Conservation (phyloP, 495 filamentous ascomycete genomes). For the Aspergillus coremiiformis region DNA sequence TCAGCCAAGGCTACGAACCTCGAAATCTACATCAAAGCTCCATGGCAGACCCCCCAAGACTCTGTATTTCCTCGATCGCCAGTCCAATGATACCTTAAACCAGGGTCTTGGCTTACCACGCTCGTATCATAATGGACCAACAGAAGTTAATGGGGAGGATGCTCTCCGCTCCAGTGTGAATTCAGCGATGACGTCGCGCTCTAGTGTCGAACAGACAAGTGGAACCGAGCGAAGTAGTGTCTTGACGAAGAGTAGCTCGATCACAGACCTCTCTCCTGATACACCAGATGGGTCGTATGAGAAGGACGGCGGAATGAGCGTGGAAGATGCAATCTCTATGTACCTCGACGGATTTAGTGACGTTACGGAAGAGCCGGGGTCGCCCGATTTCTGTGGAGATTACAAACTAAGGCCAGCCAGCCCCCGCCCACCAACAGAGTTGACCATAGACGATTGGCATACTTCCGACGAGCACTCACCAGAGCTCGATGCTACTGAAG, state of each 20-base stretch:
- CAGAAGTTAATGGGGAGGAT: constrained; percentile 36
- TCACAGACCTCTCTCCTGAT: constrained; percentile 56
- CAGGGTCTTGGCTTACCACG: constrained; percentile 29
- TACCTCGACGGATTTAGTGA: constrained; percentile 78
- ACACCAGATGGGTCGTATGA: constrained; percentile 46
- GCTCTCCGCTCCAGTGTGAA: constrained; percentile 64
- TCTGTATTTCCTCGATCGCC: constrained; percentile 24
- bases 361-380: constrained; percentile 37
- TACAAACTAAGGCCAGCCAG: constrained; percentile 28
- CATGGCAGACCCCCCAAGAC: constrained; percentile 23
- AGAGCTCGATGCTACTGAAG: constrained; percentile 16
- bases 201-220: constrained; percentile 59
- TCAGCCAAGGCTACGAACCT: constrained; percentile 31
- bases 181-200: constrained; percentile 60
- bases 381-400: constrained; percentile 25
- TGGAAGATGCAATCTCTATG: constrained; percentile 92
- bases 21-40: constrained; percentile 35
- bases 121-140: constrained; percentile 23
- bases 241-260: constrained; percentile 69
- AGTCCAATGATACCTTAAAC: constrained; percentile 14
- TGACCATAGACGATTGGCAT: constrained; percentile 20
- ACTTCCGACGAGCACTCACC: constrained; percentile 15
- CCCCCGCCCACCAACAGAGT: constrained; percentile 25
- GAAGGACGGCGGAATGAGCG: constrained; percentile 66
- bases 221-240: constrained; percentile 78